Base-by-base conservation (phyloP, 2,329 filamentous ascomycete genomes). In the Diaporthe sp. region DNA sequence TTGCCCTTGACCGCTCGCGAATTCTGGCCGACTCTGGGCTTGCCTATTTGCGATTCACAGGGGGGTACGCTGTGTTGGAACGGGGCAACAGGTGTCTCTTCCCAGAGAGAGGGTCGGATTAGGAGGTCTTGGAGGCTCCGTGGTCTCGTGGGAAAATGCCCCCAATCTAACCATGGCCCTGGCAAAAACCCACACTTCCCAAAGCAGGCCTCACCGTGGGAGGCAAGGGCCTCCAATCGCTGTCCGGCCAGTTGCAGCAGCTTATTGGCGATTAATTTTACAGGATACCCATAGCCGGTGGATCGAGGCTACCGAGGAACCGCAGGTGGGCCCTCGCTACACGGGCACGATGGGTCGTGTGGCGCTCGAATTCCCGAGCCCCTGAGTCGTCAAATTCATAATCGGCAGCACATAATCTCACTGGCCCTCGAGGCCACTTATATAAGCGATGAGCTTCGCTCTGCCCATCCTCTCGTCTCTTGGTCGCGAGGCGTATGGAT, bases 1-100 rank as follows among this genome's bases (percentile, higher is more conserved):
- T 35, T 35, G 40, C 33, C 57, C 69, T 60, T 72, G 69, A 72
- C 69, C 69, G 69, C 69, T 72, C 69, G 57, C 52, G 35, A 13
- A 61, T 50, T 72, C 42, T 52, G 69, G 69, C 22, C 45, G 33
- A 28, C 69, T 61, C n/a, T 50, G 47, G 57, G 12, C 45, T 22
- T 64, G 58, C 58, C 40, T 42, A 64, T 52, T 54, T 38, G 17
- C 67, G 10, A 70, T n/a, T 28, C 35, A 38, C 64, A 67, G 64
- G 64, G 64, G 64, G 33, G 35, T 13, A 40, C 50, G 50, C 40
- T 72, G 69, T 54, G 57, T 38, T 40, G 33, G 47, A 61, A 61
- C 33, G 47, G 64, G 64, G 64, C 42, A 45, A 7, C 12, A 38
- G 64, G 42, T 33, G 28, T 52, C 45, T 67, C 45, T 67, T 13